A percentile compares a stretch with the other conserved stretches of the same genome.
These are phyloP conservation scores for Lipomyces yamadae DNA, from an alignment of 805 yeast species.

Conservation along the genomic window DNA sequence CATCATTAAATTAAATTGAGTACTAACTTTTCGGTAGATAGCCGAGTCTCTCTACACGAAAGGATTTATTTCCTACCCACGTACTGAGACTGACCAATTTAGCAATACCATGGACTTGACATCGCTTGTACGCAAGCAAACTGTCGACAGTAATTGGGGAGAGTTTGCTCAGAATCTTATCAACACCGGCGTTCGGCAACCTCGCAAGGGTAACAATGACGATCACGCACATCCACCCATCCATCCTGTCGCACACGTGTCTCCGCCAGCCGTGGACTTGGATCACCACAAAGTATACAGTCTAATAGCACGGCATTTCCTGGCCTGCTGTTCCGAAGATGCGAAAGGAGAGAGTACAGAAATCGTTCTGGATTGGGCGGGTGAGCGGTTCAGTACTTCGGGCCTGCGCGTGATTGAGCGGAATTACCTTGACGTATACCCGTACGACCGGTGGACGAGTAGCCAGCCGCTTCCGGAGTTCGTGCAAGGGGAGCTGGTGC, in stretches of 20 bases:
- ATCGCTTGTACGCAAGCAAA: constrained; percentile 65
- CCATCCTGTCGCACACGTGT: constrained; percentile 67
- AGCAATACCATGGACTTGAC: constrained; percentile 76
- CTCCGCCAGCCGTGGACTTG: constrained; percentile 40
- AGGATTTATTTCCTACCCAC: constrained; percentile 91
- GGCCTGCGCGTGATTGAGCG: constrained; percentile 75
- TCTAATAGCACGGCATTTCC: constrained; percentile 79
- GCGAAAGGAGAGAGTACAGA: constrained; percentile 77
- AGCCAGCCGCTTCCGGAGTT: constrained; percentile 70
- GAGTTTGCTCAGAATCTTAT: constrained; percentile 58
- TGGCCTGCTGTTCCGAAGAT: constrained; percentile 91
- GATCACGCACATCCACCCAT: constrained; percentile 99
- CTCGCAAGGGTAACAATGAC: constrained; percentile 80
- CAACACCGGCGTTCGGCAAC: constrained; percentile 57
- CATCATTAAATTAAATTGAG: background rate
- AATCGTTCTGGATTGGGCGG: constrained; percentile 73
- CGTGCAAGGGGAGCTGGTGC: constrained; percentile 59
- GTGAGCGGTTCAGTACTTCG: constrained; percentile 70
- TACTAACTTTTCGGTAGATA: constrained; percentile 39
- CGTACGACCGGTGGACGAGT: constrained; percentile 75
- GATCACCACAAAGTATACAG: constrained; percentile 79
- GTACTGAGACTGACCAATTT: constrained; percentile 94
- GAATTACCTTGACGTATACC: constrained; percentile 81
- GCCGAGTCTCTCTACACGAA: constrained; percentile 87
- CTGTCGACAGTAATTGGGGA: constrained; percentile 68